Base-by-base conservation (phyloP, 306 rosid species). In the Fragaria vesca region DNA sequence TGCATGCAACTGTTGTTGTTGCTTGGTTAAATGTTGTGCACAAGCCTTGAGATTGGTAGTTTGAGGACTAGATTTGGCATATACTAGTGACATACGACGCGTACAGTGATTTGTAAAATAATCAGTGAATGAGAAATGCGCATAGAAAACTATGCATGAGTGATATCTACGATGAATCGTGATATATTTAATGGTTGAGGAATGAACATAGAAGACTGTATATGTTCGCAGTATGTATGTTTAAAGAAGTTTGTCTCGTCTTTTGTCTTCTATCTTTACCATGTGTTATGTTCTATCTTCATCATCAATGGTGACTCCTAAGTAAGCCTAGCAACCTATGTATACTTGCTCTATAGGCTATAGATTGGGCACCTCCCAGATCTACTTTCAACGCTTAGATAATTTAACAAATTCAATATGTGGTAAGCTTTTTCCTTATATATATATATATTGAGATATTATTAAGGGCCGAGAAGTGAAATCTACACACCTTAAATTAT, bases 211-310 rank as follows among this genome's bases (percentile, higher is more conserved):
- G 0, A 57, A 21, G 0, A 38, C 12, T 36, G 1, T 7, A 28
- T 5, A 21, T 4, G 3, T 43, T 8, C 3, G n/a, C 6, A 0
- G 24, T 5, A 0, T 74, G 57, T 30, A 9, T 2, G 12, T 30
- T 24, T 45, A 5, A 24, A 26, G 6, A 5, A 8, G 4, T 18
- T 58, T 60, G 45, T 60, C 32, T 26, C 0, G 28, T 66, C 28
- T 17, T 32, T 66, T 66, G 16, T 66, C 71, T 18, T 42, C 28
- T 43, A 43, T 21, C 54, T 24, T 60, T 42, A 11, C 69, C 78
- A 74, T 74, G 69, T 74, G 43, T 58, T 40, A 16, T 51, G 73
- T 76, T 76, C 73, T 38, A 66, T 66, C 65, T 66, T 51, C 73
- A 76, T 9, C 79, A 76, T 15, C 79, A 76, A 72, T 36, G 54